These are phyloP conservation scores for Cordia subcordata DNA, from an alignment of 257 asterid species.

Conservation along the genomic window DNA sequence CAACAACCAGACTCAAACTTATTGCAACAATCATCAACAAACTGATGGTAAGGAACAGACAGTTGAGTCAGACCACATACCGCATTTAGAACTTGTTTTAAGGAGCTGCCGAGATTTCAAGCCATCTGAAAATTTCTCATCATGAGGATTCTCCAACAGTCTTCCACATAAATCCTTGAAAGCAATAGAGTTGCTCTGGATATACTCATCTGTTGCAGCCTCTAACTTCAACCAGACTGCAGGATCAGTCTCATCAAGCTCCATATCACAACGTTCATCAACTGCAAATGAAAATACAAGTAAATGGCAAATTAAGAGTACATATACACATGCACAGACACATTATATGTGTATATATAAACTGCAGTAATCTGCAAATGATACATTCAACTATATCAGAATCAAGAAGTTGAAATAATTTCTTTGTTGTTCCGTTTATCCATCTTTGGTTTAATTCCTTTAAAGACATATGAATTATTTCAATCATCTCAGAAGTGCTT, in stretches of 20 bases:
- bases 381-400: not conserved
- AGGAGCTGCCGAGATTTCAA: conserved; percentile 47
- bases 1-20: conserved; percentile 9
- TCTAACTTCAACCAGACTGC: conserved; percentile 83
- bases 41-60: not conserved
- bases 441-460: too few species aligned
- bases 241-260: conserved; percentile 98
- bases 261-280: conserved; percentile 98
- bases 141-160: conserved; percentile 69
- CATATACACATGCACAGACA: not conserved
- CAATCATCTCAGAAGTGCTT: not conserved
- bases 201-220: conserved; percentile 80
- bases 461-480: too few species aligned
- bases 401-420: not conserved
- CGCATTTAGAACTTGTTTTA: conserved; percentile 41
- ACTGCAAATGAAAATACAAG: conserved; percentile 41
- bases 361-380: too few species aligned
- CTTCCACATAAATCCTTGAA: conserved; percentile 75
- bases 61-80: conserved; percentile 12
- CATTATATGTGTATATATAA: too few species aligned
- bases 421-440: too few species aligned
- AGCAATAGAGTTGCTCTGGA: conserved; percentile 49
- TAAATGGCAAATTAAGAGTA: not conserved
- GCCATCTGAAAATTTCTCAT: conserved; percentile 61
- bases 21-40: not conserved